Base-by-base conservation (phyloP, 331 rosid genomes). In the Quercus phellos region DNA sequence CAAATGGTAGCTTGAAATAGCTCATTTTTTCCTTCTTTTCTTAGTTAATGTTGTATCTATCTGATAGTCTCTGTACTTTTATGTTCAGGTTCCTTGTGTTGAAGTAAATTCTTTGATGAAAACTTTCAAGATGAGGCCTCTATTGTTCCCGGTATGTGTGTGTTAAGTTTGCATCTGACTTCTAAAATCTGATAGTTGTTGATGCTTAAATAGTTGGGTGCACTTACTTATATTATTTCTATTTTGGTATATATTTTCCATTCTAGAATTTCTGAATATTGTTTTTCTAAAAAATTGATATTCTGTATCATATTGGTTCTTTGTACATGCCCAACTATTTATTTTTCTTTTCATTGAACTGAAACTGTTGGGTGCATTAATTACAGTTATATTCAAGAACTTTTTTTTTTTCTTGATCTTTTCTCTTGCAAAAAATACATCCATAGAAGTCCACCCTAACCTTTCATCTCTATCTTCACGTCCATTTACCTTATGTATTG, bases 51-150 rank as follows among this genome's bases (percentile, higher is more conserved):
- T 79, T 69, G 54, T 73, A 59, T 54, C 55, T 64, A 55, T 30
- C 80, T 78, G 11, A 77, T 81, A 83, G 42, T 75, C 38, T 72
- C 54, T 75, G 35, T 50, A 50, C 42, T 81, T 53, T 66, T 68
- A 61, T 84, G 85, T 76, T 58, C 90, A 94, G 99, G 98, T 92
- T 81, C 91, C 94, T 59, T 77, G 87, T n/a, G 97, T 94, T 76
- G 99, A 94, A 87, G 96, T 90, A 77, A 94, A 94, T 88, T 82
- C 96, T 60, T 79, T 94, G 88, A 91, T 92, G 97, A 88, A 70
- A 78, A 94, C 99, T 84, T 92, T 94, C 87, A 91, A 88, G 85
- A 91, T 90, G 93, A 85, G 75, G 82, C 92, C 98, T 79, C 89
- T 88, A 80, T 72, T 83, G 72, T 90, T 94, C 84, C 98, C 99